A percentile compares a stretch with the other conserved stretches of the same genome.
Conservation (phyloP, 2,329 filamentous ascomycete species). For the Fusarium pseudonygamai region DNA sequence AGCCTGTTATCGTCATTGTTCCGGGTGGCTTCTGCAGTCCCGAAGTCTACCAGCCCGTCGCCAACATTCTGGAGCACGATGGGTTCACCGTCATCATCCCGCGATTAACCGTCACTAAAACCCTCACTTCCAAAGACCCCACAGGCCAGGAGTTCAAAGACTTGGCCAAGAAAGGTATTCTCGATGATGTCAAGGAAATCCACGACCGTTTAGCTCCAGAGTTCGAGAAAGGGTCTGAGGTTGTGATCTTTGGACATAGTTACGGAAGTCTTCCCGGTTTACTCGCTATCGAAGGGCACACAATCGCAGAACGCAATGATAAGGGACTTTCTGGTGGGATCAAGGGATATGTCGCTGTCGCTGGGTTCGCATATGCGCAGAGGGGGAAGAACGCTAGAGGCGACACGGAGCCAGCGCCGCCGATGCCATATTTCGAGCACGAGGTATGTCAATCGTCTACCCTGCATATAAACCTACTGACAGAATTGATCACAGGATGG, state of each 20-base stretch:
- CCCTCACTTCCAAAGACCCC: not conserved
- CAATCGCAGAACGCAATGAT: fast-evolving
- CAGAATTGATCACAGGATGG: not conserved
- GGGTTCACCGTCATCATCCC: not conserved
- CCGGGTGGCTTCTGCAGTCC: not conserved
- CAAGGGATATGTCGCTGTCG: not conserved
- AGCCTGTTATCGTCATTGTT: not conserved
- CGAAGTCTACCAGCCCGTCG: not conserved
- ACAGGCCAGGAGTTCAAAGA: fast-evolving
- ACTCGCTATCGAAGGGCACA: not conserved
- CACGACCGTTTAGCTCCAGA: fast-evolving
- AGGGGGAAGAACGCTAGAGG: not conserved
- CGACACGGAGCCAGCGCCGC: not conserved
- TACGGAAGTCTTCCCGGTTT: not conserved
- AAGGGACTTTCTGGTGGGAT: not conserved
- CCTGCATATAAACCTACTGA: fast-evolving
- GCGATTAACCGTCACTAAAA: not conserved
- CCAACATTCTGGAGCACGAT: not conserved
- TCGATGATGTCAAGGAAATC: not conserved
- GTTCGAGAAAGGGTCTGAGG: not conserved
- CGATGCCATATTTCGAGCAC: not conserved
- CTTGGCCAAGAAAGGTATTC: not conserved
- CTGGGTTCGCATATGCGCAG: not conserved
- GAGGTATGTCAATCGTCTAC: not conserved
- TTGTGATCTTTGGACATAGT: not conserved